These are phyloP conservation scores for Hanseniaspora nectarophila DNA, from an alignment of 805 yeast genomes.

Conservation along the genomic window DNA sequence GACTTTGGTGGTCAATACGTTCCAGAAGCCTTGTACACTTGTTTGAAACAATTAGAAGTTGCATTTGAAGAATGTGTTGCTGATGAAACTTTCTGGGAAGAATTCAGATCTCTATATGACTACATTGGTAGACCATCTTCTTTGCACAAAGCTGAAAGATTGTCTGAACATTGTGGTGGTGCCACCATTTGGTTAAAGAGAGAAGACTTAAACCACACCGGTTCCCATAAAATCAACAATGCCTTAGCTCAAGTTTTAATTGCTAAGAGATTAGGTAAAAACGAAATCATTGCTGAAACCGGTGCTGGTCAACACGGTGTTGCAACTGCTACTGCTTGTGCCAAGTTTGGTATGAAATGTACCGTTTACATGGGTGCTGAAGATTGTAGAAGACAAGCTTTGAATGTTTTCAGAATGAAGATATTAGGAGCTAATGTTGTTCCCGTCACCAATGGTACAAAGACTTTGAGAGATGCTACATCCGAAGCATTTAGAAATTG, in stretches of 20 bases:
- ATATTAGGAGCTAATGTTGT: slow-evolving; percentile 91
- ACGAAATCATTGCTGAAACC: slow-evolving; percentile 71
- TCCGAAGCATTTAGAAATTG: slow-evolving; percentile 92
- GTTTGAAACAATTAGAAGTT: slow-evolving; percentile 75
- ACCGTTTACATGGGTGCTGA: slow-evolving; percentile 98
- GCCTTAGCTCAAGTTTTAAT: slow-evolving; percentile 72
- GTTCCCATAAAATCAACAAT: slow-evolving; percentile 77
- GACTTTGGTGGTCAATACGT: slow-evolving; percentile 98
- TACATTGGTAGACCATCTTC: slow-evolving; percentile 96
- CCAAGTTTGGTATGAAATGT: slow-evolving; percentile 85
- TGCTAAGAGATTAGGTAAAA: slow-evolving; percentile 69
- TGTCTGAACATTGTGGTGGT: slow-evolving; percentile 85
- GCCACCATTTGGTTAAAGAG: slow-evolving; percentile 95
- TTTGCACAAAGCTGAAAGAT: slow-evolving; percentile 79
- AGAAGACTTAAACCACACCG: slow-evolving; percentile 87
- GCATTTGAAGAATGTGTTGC: slow-evolving; percentile 82
- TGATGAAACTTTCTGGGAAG: slow-evolving; percentile 89
- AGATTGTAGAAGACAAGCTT: slow-evolving; percentile 95
- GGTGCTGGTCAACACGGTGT: slow-evolving; percentile 95
- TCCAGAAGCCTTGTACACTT: slow-evolving; percentile 88
- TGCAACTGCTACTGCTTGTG: slow-evolving; percentile 86
- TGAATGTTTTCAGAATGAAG: slow-evolving; percentile 94
- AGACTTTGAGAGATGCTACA: slow-evolving; percentile 94
- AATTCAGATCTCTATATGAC: slow-evolving; percentile 67
- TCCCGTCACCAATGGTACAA: slow-evolving; percentile 87